Percentiles rank a stretch among this genome's conserved stretches.
Evolutionary conservation across 2,329 filamentous ascomycete species (phyloP).

Genomic region (Dactylellina drechsleri): DNA sequence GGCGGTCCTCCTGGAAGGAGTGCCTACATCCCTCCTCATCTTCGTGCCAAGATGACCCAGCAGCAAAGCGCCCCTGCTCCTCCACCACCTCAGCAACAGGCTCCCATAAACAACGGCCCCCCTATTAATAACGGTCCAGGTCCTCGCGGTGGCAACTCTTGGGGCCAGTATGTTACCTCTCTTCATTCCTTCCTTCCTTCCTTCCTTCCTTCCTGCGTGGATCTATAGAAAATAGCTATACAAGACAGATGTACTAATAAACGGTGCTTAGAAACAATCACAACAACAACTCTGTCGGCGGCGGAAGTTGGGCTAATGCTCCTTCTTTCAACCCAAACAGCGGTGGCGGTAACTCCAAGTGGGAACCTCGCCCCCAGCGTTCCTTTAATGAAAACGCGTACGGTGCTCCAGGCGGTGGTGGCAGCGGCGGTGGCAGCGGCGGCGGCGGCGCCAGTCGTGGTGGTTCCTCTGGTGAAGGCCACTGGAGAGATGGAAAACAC

Average conservation of each 20-base stretch:
- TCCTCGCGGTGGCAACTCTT: conserved; percentile 41
- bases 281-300: conserved; percentile 11
- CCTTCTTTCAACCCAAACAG: conserved; percentile 56
- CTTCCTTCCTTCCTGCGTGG: not conserved
- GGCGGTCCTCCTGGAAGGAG: conserved; percentile 62
- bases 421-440: conserved; percentile 62
- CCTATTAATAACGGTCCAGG: conserved; percentile 15
- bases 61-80: conserved; percentile 53
- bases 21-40: conserved; percentile 84
- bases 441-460: conserved; percentile 68
- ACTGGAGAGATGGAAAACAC: conserved; percentile 98
- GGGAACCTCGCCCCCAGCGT: conserved; percentile 59
- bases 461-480: conserved; percentile 87
- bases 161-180: conserved; percentile 35
- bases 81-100: conserved; percentile 22
- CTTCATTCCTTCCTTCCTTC: not conserved
- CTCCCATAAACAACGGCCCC: conserved; percentile 53
- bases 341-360: conserved; percentile 54
- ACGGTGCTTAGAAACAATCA: conserved; percentile 7
- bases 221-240: not conserved
- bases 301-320: conserved; percentile 56
- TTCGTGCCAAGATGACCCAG: conserved; percentile 70
- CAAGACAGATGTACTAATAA: conserved; percentile 10
- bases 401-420: conserved; percentile 65
- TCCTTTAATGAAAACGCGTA: conserved; percentile 74